Evolutionary conservation across 495 filamentous ascomycete genomes (phyloP), one percentile per base, ranked within the genome.

Genomic region (Aspergillus kassunensis): DNA sequence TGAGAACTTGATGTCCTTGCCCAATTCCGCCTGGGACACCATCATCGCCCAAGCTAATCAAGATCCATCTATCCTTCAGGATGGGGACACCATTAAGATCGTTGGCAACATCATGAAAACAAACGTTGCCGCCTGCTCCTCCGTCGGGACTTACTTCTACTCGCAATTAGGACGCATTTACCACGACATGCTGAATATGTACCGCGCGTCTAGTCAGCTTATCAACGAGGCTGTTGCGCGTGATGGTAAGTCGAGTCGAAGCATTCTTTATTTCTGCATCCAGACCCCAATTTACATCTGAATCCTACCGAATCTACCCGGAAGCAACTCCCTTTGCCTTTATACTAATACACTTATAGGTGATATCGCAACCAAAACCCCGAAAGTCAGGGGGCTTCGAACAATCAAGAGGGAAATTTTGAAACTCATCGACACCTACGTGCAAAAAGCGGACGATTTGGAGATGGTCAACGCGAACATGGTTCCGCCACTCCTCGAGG

Each of bases 91-190:
- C 0, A 97, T 99, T 69, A 97, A 97, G 72, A 83, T 99, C 53
- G 87, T 99, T 51, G 93, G 93, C 46, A 99, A 99, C 66, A 95
- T 99, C 59, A 99, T 97, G 93, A 99, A 99, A 78, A 99, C 93
- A 5, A 99, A 99, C 59, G 93, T 99, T 5, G 89, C 93, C 1
- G 93, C 93, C 12, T 97, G 93, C 64, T 89, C 87, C 21, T 97
- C 95, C 0, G 91, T 97, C 44, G 93, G 93, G 21, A 84, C 86
- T 47, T 97, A 97, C 73, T 99, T 99, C 72, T 96, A 93, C 64
- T 92, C 93, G n/a, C 93, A 99, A 66, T 95, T 99, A 62, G 95
- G 91, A 40, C 85, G 91, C 21, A 96, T 99, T 55, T 99, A 97
- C 60, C 83, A 92, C 63, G 95, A 99, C 66, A 97, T 99, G 95